Conservation (phyloP, 2,329 filamentous ascomycete genomes). For the Colletotrichum lentis region DNA sequence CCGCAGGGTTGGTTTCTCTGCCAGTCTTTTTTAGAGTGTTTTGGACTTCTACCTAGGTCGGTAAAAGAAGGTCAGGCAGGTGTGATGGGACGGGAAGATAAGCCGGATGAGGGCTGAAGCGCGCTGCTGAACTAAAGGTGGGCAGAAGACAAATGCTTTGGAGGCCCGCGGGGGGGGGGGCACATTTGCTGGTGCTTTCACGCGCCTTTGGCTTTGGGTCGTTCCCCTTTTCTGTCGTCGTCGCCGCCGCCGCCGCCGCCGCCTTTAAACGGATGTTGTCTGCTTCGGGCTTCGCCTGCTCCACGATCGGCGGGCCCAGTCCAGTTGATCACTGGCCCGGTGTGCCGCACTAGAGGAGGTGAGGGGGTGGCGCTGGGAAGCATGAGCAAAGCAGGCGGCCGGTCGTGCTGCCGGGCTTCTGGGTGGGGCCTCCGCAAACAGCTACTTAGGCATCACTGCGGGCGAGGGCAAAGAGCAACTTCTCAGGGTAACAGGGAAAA, state of each 20-base stretch:
- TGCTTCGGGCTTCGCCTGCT: constrained; percentile 30
- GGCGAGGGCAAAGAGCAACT: neutral
- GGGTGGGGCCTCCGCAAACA: constrained; percentile 13
- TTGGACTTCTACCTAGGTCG: constrained; percentile 23
- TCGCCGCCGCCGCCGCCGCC: too few species aligned
- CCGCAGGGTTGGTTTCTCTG: neutral
- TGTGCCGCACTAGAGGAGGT: constrained; percentile 4
- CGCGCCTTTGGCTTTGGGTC: neutral
- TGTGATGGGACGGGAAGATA: constrained; percentile 29
- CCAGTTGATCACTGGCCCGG: constrained; percentile 11
- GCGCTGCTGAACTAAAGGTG: constrained; percentile 21
- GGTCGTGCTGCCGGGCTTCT: constrained; percentile 1
- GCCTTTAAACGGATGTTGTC: constrained; percentile 23
- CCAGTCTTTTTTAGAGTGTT: neutral
- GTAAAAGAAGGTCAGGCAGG: constrained; percentile 10
- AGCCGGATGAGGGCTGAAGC: constrained; percentile 23
- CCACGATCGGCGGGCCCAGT: constrained; percentile 34
- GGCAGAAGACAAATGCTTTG: constrained; percentile 21
- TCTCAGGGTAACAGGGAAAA: neutral
- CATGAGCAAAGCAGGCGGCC: neutral
- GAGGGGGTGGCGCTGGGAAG: neutral
- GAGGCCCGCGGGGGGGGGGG: neutral
- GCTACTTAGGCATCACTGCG: neutral
- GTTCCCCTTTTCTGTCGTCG: neutral
- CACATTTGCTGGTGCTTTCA: neutral